phyloP scores from a whole-genome alignment of 2,329 filamentous ascomycete genomes.

The Xylaria hypoxylon region DNA sequence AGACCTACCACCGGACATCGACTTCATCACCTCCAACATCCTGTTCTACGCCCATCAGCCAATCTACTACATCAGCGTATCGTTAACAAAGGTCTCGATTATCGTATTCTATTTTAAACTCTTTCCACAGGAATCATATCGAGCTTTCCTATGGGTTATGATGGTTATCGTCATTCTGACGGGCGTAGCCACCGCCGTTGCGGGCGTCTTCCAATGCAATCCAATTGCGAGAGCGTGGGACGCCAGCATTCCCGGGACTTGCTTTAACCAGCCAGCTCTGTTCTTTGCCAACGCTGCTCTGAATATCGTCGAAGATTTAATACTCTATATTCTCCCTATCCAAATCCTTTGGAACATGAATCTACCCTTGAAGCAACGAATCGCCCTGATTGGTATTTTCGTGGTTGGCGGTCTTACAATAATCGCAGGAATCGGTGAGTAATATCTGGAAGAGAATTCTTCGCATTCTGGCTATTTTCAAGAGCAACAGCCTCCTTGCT shows the following conservation, averaged over 20 bases:
- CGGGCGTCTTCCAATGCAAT: constrained; percentile 22
- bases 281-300: constrained; percentile 21
- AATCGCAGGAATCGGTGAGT: constrained; percentile 24
- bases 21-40: constrained; percentile 21
- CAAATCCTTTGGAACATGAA: constrained; percentile 24
- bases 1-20: constrained; percentile 17
- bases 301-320: constrained; percentile 15
- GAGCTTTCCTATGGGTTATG: constrained; percentile 17
- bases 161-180: constrained; percentile 12
- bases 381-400: constrained; percentile 19
- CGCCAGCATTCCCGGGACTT: constrained; percentile 9
- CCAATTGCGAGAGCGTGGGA: constrained; percentile 21
- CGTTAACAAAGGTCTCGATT: constrained; percentile 23
- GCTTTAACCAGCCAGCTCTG: constrained; percentile 16
- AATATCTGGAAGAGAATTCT: not conserved
- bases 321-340: constrained; percentile 18
- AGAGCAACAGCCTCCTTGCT: not conserved
- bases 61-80: constrained; percentile 23
- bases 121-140: constrained; percentile 18
- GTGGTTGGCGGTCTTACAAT: constrained; percentile 22
- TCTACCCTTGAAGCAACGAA: constrained; percentile 18
- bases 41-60: constrained; percentile 24
- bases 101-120: constrained; percentile 23
- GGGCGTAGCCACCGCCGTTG: not conserved
- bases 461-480: not conserved